Percentiles rank a stretch among this genome's conserved stretches.
These are phyloP conservation scores for Ceratocystis lukuohia DNA, from an alignment of 2,329 filamentous ascomycete genomes.

Conservation along the genomic window DNA sequence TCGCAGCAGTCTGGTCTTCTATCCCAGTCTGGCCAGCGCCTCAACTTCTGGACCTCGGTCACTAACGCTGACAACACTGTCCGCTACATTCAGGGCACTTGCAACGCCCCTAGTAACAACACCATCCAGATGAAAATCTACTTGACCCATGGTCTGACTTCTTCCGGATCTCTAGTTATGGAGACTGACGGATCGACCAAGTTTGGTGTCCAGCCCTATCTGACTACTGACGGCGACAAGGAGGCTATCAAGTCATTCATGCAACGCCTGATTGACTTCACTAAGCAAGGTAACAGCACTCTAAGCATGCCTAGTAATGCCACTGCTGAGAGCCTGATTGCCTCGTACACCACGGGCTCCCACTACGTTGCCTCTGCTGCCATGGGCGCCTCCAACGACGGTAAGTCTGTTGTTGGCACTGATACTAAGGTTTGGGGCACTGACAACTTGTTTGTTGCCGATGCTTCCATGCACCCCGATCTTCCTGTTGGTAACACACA, in stretches of 20 bases:
- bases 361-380: conserved; percentile 33
- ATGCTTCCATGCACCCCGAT: conserved; percentile 56
- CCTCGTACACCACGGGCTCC: conserved; percentile 48
- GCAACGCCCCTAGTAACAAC: conserved; percentile 50
- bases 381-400: conserved; percentile 26
- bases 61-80: conserved; percentile 36
- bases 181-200: conserved; percentile 43
- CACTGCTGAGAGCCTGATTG: conserved; percentile 40
- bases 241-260: conserved; percentile 48
- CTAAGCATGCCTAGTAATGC: conserved; percentile 32
- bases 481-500: conserved; percentile 56
- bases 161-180: conserved; percentile 48
- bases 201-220: conserved; percentile 48
- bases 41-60: conserved; percentile 36
- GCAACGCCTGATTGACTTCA: conserved; percentile 38
- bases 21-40: conserved; percentile 33
- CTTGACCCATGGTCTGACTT: conserved; percentile 48
- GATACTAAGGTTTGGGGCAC: conserved; percentile 54
- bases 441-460: conserved; percentile 55
- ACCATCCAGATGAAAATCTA: conserved; percentile 45
- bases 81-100: conserved; percentile 41
- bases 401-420: conserved; percentile 47
- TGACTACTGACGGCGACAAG: conserved; percentile 45
- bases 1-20: conserved; percentile 30
- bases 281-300: conserved; percentile 37